Percentiles rank a stretch among this genome's conserved stretches.
Conservation (phyloP, 78 protist species). For the Isochrysis galbana region DNA sequence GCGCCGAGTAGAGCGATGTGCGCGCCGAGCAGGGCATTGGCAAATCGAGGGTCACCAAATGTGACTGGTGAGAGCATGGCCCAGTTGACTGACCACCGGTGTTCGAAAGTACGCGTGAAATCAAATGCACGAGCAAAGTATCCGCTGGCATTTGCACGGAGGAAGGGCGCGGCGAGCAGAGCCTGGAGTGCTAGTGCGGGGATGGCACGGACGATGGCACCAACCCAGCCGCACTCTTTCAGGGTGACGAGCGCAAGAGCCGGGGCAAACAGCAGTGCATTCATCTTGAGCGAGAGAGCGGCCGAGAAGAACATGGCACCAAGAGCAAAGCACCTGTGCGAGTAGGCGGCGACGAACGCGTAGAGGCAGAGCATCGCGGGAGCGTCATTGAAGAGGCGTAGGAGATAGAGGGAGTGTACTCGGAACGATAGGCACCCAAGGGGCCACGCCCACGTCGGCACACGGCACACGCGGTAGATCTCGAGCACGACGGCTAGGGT, state of each 20-base stretch:
- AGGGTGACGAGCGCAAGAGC: conserved; percentile 68
- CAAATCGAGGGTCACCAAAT: conserved; percentile 45
- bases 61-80: conserved; percentile 66
- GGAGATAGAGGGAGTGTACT: conserved; percentile 84
- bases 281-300: conserved; percentile 88
- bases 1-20: conserved; percentile 56
- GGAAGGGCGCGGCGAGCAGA: conserved; percentile 77
- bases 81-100: conserved; percentile 91
- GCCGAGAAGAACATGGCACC: neutral
- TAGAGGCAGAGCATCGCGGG: conserved; percentile 72
- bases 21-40: conserved; percentile 45
- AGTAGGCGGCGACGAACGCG: neutral
- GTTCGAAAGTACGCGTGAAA: conserved; percentile 28
- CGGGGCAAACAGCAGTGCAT: conserved; percentile 79
- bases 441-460: conserved; percentile 62
- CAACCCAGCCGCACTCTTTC: conserved; percentile 54
- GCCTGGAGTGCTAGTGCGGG: conserved; percentile 49
- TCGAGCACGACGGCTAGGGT: conserved; percentile 36
- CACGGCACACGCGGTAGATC: neutral
- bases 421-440: conserved; percentile 64
- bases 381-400: conserved; percentile 91
- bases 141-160: conserved; percentile 39
- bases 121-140: conserved; percentile 79
- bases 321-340: neutral
- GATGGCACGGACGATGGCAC: conserved; percentile 40